phyloP scores from a whole-genome alignment of 257 asterid genomes.

The Rehmannia glutinosa region DNA sequence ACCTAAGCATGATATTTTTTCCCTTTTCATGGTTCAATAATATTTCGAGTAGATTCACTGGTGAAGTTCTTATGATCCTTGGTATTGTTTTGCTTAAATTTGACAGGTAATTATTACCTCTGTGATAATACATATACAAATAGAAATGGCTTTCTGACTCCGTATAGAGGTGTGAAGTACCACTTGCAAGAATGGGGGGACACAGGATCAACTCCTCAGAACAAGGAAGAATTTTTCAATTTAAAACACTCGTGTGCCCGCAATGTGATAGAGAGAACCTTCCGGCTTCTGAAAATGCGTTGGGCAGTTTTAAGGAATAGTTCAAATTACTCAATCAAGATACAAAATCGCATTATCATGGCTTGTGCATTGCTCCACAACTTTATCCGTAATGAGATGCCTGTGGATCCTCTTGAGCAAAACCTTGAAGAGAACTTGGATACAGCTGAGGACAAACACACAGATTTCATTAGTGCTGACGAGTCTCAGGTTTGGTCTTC shows the following conservation, averaged over 20 bases:
- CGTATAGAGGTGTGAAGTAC: constrained; percentile 17
- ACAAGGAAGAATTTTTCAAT: constrained; percentile 22
- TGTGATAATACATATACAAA: constrained; percentile 17
- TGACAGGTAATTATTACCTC: constrained; percentile 20
- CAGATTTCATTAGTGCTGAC: not conserved
- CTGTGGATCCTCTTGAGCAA: constrained; percentile 23
- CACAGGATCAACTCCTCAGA: constrained; percentile 3
- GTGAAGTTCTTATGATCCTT: not conserved
- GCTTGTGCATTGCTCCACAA: constrained; percentile 22
- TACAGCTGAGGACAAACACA: not conserved
- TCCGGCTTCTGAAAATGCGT: constrained; percentile 12
- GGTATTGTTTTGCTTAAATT: not conserved
- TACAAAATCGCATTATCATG: constrained; percentile 21
- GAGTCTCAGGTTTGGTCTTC: constrained; percentile 12
- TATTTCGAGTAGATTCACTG: not conserved
- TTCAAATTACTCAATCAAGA: constrained; percentile 18
- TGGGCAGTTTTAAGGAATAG: constrained; percentile 20
- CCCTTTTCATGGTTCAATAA: not conserved
- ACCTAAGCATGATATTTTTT: not conserved
- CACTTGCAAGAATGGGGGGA: not conserved
- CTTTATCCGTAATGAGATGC: constrained; percentile 19
- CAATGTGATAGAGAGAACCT: constrained; percentile 11
- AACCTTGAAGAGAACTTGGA: constrained; percentile 15
- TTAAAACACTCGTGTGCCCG: constrained; percentile 22
- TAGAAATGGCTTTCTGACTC: constrained; percentile 16